Evolutionary conservation across 768 basidiomycete genomes (phyloP), one percentile per base, ranked within the genome.

Genomic region (Macrolepiota fuliginosa): DNA sequence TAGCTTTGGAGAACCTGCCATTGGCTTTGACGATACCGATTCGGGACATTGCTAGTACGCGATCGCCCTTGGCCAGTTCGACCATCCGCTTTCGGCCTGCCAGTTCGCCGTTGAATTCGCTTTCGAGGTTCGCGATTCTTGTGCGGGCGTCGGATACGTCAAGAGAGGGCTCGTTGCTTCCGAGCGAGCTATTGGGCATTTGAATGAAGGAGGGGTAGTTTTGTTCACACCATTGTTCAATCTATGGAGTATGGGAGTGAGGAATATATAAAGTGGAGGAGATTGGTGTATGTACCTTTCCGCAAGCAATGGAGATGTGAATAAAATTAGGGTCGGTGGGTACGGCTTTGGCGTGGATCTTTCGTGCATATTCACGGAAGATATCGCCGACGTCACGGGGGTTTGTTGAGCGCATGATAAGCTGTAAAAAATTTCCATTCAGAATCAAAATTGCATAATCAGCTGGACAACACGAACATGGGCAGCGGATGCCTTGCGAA

Each of bases 181-280:
- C 42, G 17, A 45, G 19, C 66, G 51, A 51, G 67, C 55, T 61
- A 68, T 58, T 62, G 56, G 52, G 68, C 51, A 62, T 64, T 53
- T 72, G 71, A 47, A 99, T 84, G 79, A 96, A 97, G 2, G 94
- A 92, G 2, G 96, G 96, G 77, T 92, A 99, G 73, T 96, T 82
- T 66, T 88, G 90, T 74, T 98, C 96, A 61, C 79, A 87, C 96
- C 96, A 98, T 74, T 88, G 86, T 68, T 98, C 96, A 72, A 98
- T 92, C 93, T 89, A 68, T 5, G 25, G 29, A 15, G 27, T n/a
- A 53, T 46, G 53, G 37, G 22, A 39, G 36, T 19, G 24, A 54
- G 36, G 37, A 35, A 4, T 4, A 49, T 15, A 10, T 47, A 40
- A 39, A n/a, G n/a, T n/a, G 25, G 2, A 22, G 9, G 2, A 54